Evolutionary conservation across 1,284 basidiomycete species (phyloP), one percentile per base, ranked within the genome.

Genomic region (Cutaneotrichosporon sp.): DNA sequence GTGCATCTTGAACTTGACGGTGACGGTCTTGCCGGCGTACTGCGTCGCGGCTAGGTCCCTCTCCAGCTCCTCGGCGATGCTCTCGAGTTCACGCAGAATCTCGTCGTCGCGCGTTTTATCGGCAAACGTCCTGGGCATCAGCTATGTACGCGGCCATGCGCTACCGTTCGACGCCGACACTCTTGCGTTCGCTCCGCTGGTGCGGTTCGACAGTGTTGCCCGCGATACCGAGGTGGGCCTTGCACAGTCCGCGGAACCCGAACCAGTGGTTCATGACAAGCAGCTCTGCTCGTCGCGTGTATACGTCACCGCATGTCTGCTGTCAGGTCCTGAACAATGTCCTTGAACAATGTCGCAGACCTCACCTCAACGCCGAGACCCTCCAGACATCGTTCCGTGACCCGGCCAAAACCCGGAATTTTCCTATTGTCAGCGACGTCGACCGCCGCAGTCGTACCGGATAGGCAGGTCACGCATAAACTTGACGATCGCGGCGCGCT

Each of bases 131-230:
- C 88, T 90, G 33, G 23, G 12, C 33, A 30, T 35, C 49, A 17
- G 44, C 10, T 20, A 5, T 30, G 10, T 2, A 46, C 17, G 34
- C 12, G 13, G 4, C 40, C 21, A 59, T 69, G 46, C 62, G n/a
- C n/a, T n/a, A 89, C 87, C 87, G 79, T 76, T 97, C 92, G 17
- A 86, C 83, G 2, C 92, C 91, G 35, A 96, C 88, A 58, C 88
- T 90, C 76, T 92, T 94, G 42, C 87, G 78, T 65, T 88, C 86
- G 61, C 88, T 87, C 55, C 90, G 78, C 58, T 80, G 80, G 46
- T 82, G 78, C 1, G 90, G 84, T 55, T 84, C 77, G 10, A 96
- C 89, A 4, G 80, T 74, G 62, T 91, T 96, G 4, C 85, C 87
- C 1, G 86, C 84, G 39, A 96, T 84, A 4, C 92, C 92, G 8